phyloP scores from a whole-genome alignment of 2,329 filamentous ascomycete genomes.

The Aspergillus uvarum region DNA sequence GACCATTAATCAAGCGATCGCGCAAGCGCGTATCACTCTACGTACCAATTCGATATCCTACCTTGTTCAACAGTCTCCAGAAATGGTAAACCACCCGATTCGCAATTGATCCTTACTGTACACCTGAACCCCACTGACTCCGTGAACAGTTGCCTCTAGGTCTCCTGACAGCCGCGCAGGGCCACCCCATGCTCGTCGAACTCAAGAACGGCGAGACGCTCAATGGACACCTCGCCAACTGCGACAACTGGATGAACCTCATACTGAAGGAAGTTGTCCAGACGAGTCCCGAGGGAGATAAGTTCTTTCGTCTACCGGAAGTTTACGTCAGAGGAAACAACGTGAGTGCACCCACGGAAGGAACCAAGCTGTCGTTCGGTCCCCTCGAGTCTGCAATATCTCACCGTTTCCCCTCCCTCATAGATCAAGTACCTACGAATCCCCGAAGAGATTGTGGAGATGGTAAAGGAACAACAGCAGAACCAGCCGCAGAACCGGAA shows the following conservation, averaged over 20 bases:
- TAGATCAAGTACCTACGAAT: conserved; percentile 98
- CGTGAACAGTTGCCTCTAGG: conserved; percentile 63
- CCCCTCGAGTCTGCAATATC: too few relatives aligned
- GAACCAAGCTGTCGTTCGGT: neutral
- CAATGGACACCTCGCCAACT: conserved; percentile 92
- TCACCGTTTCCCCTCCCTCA: neutral
- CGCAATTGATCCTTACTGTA: too few relatives aligned
- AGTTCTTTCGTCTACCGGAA: conserved; percentile 87
- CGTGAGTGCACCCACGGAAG: conserved; percentile 54
- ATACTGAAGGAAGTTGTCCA: conserved; percentile 96
- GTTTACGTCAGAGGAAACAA: conserved; percentile 98
- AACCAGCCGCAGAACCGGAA: conserved; percentile 53
- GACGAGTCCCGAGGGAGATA: conserved; percentile 91
- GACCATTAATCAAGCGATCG: neutral
- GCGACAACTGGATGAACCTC: conserved; percentile 99
- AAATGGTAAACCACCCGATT: neutral
- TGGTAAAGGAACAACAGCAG: conserved; percentile 89
- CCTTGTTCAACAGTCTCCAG: neutral
- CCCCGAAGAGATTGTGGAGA: conserved; percentile 92
- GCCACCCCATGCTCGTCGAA: conserved; percentile 96
- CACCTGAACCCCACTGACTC: neutral
- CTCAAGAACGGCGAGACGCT: conserved; percentile 97
- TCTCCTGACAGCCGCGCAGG: conserved; percentile 90
- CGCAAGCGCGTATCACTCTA: neutral
- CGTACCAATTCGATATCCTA: neutral